Evolutionary conservation across 768 basidiomycete genomes (phyloP).

Genomic region (Naganishia antarctica): DNA sequence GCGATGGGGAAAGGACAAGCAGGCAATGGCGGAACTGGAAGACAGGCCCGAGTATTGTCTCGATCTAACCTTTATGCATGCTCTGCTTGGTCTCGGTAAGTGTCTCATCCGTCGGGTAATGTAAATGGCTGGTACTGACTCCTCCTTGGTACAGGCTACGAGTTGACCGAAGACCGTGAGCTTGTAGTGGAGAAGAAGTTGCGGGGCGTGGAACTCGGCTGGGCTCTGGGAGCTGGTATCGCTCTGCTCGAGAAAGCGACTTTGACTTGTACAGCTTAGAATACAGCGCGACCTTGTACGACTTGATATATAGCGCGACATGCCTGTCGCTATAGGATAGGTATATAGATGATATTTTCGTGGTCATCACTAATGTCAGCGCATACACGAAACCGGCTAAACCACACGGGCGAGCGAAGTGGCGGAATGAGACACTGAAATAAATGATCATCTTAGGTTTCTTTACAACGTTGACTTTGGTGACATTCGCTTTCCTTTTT

Average conservation of each 20-base stretch:
- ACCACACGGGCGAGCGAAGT: too few relatives aligned
- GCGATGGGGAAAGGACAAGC: conserved; percentile 48
- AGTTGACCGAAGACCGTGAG: conserved; percentile 65
- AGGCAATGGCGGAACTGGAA: conserved; percentile 64
- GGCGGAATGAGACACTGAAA: background rate
- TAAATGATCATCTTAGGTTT: too few relatives aligned
- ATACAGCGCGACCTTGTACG: too few relatives aligned
- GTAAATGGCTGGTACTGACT: background rate
- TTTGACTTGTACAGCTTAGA: conserved; percentile 46
- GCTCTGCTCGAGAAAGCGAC: conserved; percentile 47
- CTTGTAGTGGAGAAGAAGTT: conserved; percentile 76
- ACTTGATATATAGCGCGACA: background rate
- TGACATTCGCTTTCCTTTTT: too few relatives aligned
- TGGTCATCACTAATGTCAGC: too few relatives aligned
- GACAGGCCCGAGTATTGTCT: conserved; percentile 90
- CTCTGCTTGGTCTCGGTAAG: conserved; percentile 61
- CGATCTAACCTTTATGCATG: conserved; percentile 93
- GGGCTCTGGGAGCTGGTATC: conserved; percentile 72
- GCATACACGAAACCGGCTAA: too few relatives aligned
- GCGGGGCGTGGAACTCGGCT: conserved; percentile 82
- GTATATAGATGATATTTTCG: conserved; percentile 15
- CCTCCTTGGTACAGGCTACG: conserved; percentile 62
- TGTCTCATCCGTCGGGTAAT: background rate
- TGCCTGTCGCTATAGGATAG: background rate
- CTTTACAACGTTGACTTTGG: too few relatives aligned